Evolutionary conservation across 2,329 filamentous ascomycete species (phyloP).

Genomic region (Aspergillus fischeri): DNA sequence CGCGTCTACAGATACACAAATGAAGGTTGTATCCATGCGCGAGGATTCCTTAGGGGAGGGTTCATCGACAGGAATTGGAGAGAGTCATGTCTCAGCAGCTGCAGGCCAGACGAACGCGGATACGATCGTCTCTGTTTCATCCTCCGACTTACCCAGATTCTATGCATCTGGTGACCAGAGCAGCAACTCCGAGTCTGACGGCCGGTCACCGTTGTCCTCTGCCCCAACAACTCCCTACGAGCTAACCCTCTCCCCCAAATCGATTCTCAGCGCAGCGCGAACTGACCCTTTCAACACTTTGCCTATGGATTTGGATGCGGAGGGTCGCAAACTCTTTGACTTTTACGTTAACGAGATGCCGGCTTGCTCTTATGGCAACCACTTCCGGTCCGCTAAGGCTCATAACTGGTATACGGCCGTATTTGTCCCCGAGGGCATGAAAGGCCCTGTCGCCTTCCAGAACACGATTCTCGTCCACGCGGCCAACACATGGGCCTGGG

Average conservation of each 20-base stretch:
- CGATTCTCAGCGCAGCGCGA: conserved; percentile 33
- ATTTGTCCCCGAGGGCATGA: conserved; percentile 40
- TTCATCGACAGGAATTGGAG: conserved; percentile 1
- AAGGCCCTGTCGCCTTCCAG: conserved; percentile 35
- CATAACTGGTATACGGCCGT: conserved; percentile 38
- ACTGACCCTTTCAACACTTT: conserved; percentile 37
- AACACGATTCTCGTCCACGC: conserved; percentile 38
- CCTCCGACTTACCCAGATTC: neutral
- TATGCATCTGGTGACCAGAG: conserved; percentile 7
- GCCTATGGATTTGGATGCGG: conserved; percentile 28
- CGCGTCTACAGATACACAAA: neutral
- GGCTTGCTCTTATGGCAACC: conserved; percentile 36
- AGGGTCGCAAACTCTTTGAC: conserved; percentile 34
- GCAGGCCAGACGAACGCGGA: neutral
- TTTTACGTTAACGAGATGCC: conserved; percentile 41
- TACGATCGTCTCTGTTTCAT: neutral
- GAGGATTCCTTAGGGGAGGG: neutral
- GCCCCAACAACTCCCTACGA: conserved; percentile 13
- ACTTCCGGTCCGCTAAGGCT: conserved; percentile 29
- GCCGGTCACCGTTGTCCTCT: conserved; percentile 13
- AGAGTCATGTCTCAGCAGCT: neutral
- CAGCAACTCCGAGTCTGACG: conserved; percentile 8
- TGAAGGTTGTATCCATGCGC: neutral
- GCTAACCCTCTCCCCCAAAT: conserved; percentile 24
- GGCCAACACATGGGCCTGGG: conserved; percentile 36